These are phyloP conservation scores for Candida quercuum DNA, from an alignment of 805 yeast genomes.

Conservation along the genomic window DNA sequence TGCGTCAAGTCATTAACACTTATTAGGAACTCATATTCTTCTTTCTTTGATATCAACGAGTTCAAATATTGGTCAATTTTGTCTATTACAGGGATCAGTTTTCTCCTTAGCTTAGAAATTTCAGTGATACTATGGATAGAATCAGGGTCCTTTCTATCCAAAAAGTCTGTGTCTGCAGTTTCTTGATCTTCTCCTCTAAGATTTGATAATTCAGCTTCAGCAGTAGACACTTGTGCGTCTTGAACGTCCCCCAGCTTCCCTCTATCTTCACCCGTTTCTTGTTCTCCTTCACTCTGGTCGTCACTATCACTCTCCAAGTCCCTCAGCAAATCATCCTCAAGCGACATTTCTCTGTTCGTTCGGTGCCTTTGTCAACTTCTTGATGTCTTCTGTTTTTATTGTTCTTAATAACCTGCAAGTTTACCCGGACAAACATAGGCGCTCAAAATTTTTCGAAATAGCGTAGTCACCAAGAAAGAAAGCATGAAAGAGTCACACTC, in stretches of 20 bases:
- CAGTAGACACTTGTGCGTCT: slow-evolving; percentile 6
- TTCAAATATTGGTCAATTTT: slow-evolving; percentile 14
- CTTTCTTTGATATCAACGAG: slow-evolving; percentile 16
- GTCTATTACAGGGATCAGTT: slow-evolving; percentile 11
- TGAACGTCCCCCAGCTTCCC: slow-evolving; percentile 2
- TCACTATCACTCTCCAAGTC: slow-evolving; percentile 30
- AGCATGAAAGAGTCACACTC: not conserved
- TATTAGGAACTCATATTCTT: slow-evolving; percentile 46
- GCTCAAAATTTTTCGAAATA: slow-evolving; percentile 1
- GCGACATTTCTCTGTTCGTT: slow-evolving; percentile 10
- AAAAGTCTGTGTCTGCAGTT: slow-evolving; percentile 7
- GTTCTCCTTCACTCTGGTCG: slow-evolving; percentile 9
- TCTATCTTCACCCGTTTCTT: not conserved
- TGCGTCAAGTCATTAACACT: slow-evolving; percentile 49
- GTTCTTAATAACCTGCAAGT: no score
- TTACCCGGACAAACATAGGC: slow-evolving; percentile 1
- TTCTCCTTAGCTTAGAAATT: slow-evolving; percentile 9
- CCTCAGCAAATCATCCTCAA: slow-evolving; percentile 23
- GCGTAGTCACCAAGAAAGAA: slow-evolving; percentile 1
- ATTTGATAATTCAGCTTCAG: not conserved
- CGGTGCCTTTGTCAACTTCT: no score
- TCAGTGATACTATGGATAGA: slow-evolving; percentile 11
- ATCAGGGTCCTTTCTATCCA: slow-evolving; percentile 7
- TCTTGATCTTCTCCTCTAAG: slow-evolving; percentile 11
- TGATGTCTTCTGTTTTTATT: no score